Percentiles rank a stretch among this genome's conserved stretches.
phyloP scores from a whole-genome alignment of 805 yeast species.

The Pichia scutulata region DNA sequence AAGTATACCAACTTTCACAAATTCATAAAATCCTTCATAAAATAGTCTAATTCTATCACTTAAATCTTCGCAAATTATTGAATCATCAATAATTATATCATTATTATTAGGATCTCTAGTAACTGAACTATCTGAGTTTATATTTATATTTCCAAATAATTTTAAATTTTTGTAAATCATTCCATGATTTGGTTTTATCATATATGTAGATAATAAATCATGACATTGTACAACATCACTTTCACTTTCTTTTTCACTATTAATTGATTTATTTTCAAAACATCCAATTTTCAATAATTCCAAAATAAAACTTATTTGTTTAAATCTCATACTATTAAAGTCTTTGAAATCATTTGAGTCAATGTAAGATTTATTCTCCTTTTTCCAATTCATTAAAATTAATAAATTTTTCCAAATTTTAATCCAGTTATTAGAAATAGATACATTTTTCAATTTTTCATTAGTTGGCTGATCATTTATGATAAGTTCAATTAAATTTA shows the following conservation, averaged over 20 bases:
- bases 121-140: not conserved
- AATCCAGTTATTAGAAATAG: slow-evolving; percentile 53
- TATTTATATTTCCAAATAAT: slow-evolving; percentile 35
- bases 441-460: slow-evolving; percentile 30
- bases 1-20: slow-evolving; percentile 43
- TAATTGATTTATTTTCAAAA: slow-evolving; percentile 13
- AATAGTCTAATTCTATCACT: slow-evolving; percentile 47
- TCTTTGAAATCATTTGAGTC: slow-evolving; percentile 16
- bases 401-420: slow-evolving; percentile 62
- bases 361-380: slow-evolving; percentile 14
- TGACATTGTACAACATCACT: slow-evolving; percentile 29
- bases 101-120: not conserved
- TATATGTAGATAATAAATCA: slow-evolving; percentile 42
- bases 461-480: slow-evolving; percentile 32
- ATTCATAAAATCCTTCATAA: slow-evolving; percentile 42
- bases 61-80: slow-evolving; percentile 46
- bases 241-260: slow-evolving; percentile 1
- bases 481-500: slow-evolving; percentile 55
- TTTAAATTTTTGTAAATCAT: slow-evolving; percentile 46
- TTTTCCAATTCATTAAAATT: slow-evolving; percentile 67
- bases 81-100: slow-evolving; percentile 1
- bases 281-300: slow-evolving; percentile 23
- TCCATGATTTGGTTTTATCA: slow-evolving; percentile 37
- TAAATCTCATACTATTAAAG: slow-evolving; percentile 13
- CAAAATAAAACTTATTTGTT: slow-evolving; percentile 35